Conservation (phyloP, 768 basidiomycete species). For the Mrakia hoshinonis region DNA sequence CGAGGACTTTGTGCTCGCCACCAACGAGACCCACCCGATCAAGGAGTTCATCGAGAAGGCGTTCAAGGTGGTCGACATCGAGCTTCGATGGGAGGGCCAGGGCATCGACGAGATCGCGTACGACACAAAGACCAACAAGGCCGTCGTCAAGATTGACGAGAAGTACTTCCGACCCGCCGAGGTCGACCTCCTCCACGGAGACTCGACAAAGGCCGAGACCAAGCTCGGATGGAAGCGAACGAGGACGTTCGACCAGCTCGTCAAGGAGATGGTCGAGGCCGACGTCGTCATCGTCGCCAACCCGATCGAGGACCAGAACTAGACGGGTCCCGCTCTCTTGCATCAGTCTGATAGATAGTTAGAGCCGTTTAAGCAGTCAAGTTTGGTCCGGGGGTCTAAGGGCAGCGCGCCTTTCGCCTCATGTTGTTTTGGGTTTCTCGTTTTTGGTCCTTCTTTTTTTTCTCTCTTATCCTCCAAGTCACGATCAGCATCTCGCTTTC, state of each 20-base stretch:
- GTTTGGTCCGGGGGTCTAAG: too few species aligned
- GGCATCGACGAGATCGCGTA: constrained; percentile 42
- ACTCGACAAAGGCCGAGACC: constrained; percentile 77
- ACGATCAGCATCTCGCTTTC: constrained; percentile 43
- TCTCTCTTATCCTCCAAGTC: constrained; percentile 36
- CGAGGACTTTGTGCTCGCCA: constrained; percentile 89
- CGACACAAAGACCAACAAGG: constrained; percentile 58
- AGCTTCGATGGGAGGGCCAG: constrained; percentile 44
- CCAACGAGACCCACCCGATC: constrained; percentile 90
- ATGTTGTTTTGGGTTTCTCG: not conserved
- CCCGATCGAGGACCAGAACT: constrained; percentile 22
- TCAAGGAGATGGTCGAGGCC: constrained; percentile 79
- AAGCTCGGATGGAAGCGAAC: constrained; percentile 83
- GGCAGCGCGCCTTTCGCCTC: not conserved
- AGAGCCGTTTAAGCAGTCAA: too few species aligned
- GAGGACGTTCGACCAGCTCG: constrained; percentile 71
- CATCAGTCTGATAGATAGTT: too few species aligned
- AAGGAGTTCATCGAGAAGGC: constrained; percentile 86
- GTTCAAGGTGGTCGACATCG: constrained; percentile 59
- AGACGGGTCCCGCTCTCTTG: too few species aligned
- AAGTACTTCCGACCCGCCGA: constrained; percentile 87
- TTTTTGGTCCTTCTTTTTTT: not conserved
- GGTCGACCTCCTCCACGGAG: constrained; percentile 57
- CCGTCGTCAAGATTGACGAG: constrained; percentile 70
- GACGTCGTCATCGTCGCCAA: constrained; percentile 6